These are phyloP conservation scores for Basipetospora chlamydospora DNA, from an alignment of 2,329 filamentous ascomycete genomes.

Conservation along the genomic window DNA sequence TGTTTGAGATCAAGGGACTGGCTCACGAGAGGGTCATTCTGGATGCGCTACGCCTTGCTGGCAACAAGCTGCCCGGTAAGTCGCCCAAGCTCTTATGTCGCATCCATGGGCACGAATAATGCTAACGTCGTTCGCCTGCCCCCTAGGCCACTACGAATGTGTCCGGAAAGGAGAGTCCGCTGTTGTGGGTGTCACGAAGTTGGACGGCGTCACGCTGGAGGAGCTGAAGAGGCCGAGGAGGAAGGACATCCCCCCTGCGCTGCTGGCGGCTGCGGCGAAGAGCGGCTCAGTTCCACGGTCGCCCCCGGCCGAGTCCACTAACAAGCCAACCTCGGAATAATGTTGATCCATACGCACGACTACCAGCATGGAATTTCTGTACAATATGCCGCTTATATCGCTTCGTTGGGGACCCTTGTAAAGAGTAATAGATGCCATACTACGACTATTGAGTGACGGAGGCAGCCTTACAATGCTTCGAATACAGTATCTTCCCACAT, in stretches of 20 bases:
- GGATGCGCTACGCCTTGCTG: constrained; percentile 87
- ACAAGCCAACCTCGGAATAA: too few species aligned
- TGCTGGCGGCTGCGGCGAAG: constrained; percentile 17
- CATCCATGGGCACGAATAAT: too few species aligned
- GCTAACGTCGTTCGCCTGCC: too few species aligned
- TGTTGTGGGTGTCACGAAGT: constrained; percentile 82
- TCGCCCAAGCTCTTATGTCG: not conserved
- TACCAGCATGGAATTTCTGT: too few species aligned
- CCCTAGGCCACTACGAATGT: constrained; percentile 80
- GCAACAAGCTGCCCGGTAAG: constrained; percentile 84
- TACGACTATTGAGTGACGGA: too few species aligned
- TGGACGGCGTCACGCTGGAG: constrained; percentile 71
- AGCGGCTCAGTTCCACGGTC: constrained; percentile 12
- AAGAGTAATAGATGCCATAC: not conserved
- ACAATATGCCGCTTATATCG: too few species aligned
- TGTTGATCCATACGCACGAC: too few species aligned
- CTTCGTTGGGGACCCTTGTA: constrained; percentile 5
- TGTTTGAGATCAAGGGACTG: constrained; percentile 85
- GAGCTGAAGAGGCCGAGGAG: constrained; percentile 63
- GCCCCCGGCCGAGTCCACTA: constrained; percentile 13
- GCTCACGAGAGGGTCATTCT: constrained; percentile 88
- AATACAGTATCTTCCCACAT: too few species aligned
- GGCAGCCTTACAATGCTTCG: too few species aligned
- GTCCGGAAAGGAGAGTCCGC: constrained; percentile 84
- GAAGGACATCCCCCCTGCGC: constrained; percentile 40